phyloP scores from a whole-genome alignment of 768 basidiomycete species.

The Phlebiopsis flavidoalba region DNA sequence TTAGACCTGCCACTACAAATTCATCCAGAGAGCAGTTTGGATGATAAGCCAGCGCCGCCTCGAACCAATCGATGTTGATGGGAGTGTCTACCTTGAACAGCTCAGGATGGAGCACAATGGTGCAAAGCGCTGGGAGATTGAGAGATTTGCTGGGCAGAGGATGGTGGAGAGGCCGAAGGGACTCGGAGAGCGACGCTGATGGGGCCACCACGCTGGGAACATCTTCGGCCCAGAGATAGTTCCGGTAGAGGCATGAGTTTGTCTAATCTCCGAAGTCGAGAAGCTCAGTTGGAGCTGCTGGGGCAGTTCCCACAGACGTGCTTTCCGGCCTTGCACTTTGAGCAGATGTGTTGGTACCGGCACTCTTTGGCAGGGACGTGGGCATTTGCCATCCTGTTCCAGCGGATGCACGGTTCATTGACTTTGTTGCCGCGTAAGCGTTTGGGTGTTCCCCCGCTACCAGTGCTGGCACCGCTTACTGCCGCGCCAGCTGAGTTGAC shows the following conservation, averaged over 20 bases:
- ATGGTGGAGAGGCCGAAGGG: slow-evolving; percentile 10
- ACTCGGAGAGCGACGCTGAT: slow-evolving; percentile 9
- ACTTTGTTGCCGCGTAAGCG: neutral
- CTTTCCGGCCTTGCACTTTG: neutral
- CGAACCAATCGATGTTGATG: slow-evolving; percentile 28
- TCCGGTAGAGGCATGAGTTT: slow-evolving; percentile 10
- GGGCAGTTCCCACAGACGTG: neutral
- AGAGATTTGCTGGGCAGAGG: slow-evolving; percentile 6
- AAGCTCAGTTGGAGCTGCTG: neutral
- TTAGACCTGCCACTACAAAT: slow-evolving; percentile 26
- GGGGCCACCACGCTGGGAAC: slow-evolving; percentile 14
- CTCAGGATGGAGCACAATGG: slow-evolving; percentile 22
- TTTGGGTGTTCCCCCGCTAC: neutral
- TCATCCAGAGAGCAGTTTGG: slow-evolving; percentile 34
- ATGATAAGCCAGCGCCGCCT: slow-evolving; percentile 25
- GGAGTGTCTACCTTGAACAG: slow-evolving; percentile 35
- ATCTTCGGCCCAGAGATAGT: slow-evolving; percentile 11
- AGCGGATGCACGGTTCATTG: slow-evolving; percentile 16
- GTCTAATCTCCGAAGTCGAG: neutral
- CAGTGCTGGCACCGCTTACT: neutral
- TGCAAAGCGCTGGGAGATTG: slow-evolving; percentile 16
- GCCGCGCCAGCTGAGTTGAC: neutral
- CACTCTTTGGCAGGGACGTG: too few relatives aligned
- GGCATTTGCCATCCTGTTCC: too few relatives aligned
- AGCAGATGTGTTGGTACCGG: slow-evolving; percentile 23